A percentile compares a stretch with the other conserved stretches of the same genome.
These are phyloP conservation scores for Scleroderma bovista DNA, from an alignment of 768 basidiomycete genomes.

Conservation along the genomic window DNA sequence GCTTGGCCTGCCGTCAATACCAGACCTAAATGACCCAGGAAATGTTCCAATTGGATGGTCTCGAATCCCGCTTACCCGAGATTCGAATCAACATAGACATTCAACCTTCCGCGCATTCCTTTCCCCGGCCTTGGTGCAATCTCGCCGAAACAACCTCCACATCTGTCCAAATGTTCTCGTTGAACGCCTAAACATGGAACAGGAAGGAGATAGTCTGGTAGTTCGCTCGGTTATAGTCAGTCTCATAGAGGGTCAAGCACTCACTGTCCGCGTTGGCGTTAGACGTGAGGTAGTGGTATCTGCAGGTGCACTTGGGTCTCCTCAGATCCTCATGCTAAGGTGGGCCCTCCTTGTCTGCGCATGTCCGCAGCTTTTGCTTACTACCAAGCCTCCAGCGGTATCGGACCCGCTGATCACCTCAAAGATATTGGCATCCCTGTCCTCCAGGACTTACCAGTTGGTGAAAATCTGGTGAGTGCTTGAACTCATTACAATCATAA, in stretches of 20 bases:
- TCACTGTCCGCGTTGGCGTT: not conserved
- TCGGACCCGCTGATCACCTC: slow-evolving; percentile 38
- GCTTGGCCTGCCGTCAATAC: not conserved
- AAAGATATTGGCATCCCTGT: slow-evolving; percentile 21
- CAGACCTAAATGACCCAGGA: not conserved
- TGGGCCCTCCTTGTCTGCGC: slow-evolving; percentile 1
- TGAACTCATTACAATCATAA: not conserved
- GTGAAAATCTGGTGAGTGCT: slow-evolving; percentile 23
- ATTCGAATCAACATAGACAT: slow-evolving; percentile 5
- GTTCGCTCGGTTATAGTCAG: not conserved
- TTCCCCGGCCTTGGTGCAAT: slow-evolving; percentile 1
- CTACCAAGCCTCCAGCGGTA: slow-evolving; percentile 27
- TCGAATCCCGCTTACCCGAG: not conserved
- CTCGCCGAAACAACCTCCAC: slow-evolving; percentile 5
- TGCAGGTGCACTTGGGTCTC: slow-evolving; percentile 37
- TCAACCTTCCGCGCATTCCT: slow-evolving; percentile 13
- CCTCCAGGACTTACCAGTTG: slow-evolving; percentile 29
- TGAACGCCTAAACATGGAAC: not conserved
- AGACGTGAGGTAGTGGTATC: slow-evolving; percentile 25
- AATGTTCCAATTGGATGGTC: not conserved
- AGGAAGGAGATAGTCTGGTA: not conserved
- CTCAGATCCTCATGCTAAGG: slow-evolving; percentile 39
- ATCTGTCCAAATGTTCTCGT: slow-evolving; percentile 9
- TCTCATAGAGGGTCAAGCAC: not conserved
- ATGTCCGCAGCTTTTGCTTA: not conserved